Conservation (phyloP, 805 yeast species). For the Myxozyma monticola region DNA sequence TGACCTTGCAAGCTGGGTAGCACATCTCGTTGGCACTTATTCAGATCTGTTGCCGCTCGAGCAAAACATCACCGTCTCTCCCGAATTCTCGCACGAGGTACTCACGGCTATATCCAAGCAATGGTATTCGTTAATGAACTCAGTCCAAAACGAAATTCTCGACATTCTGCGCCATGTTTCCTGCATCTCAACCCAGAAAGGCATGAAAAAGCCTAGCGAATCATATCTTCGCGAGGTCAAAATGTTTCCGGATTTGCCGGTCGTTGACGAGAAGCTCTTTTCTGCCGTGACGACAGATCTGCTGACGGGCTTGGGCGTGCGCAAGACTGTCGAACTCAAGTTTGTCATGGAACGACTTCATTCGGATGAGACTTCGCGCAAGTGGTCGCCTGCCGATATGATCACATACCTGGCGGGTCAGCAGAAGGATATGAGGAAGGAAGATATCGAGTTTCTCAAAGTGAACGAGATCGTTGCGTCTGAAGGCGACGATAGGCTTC, state of each 20-base stretch:
- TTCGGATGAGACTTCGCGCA: conserved; percentile 29
- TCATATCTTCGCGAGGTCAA: conserved; percentile 38
- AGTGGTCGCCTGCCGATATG: conserved; percentile 42
- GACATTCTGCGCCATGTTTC: conserved; percentile 25
- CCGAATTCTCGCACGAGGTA: conserved; percentile 34
- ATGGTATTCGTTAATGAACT: conserved; percentile 33
- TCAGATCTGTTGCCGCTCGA: conserved; percentile 17
- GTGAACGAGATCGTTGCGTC: conserved; percentile 37
- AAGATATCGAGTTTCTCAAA: conserved; percentile 39
- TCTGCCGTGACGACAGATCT: conserved; percentile 31
- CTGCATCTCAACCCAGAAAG: conserved; percentile 43
- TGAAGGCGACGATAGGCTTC: conserved; percentile 26
- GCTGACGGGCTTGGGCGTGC: conserved; percentile 38
- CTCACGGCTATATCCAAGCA: conserved; percentile 32
- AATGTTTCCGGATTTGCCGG: conserved; percentile 43
- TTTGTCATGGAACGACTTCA: conserved; percentile 41
- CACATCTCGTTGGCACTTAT: conserved; percentile 19
- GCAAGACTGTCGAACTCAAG: conserved; percentile 43
- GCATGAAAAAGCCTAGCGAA: conserved; percentile 40
- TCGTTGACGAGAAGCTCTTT: conserved; percentile 30
- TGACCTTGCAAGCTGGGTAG: conserved; percentile 32
- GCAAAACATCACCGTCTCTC: conserved; percentile 29
- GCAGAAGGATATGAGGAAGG: conserved; percentile 30
- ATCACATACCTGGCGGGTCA: conserved; percentile 39
- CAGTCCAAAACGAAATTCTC: conserved; percentile 13